These are phyloP conservation scores for Triticum dicoccoides DNA, from an alignment of 176 grass and related monocot genomes.

Conservation along the genomic window DNA sequence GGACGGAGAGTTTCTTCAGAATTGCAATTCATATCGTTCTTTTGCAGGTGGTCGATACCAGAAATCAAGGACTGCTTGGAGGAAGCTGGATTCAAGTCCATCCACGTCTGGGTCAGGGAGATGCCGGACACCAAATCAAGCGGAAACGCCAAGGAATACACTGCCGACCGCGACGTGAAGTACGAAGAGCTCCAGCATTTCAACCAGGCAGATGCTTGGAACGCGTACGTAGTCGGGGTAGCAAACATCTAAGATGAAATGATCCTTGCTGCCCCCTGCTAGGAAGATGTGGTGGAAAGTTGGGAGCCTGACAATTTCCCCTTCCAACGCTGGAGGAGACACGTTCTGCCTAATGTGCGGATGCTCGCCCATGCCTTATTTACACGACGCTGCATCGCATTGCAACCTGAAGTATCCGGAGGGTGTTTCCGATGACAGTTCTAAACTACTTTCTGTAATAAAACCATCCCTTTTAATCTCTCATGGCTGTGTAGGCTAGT, in stretches of 20 bases:
- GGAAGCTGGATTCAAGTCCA: constrained; percentile 76
- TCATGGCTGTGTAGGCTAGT: too few relatives aligned
- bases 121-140: constrained; percentile 70
- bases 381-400: too few relatives aligned
- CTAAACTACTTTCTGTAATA: too few relatives aligned
- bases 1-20: background rate
- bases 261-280: background rate
- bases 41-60: constrained; percentile 77
- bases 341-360: background rate
- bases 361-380: too few relatives aligned
- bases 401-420: too few relatives aligned
- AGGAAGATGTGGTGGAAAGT: background rate
- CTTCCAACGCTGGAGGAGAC: background rate
- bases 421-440: too few relatives aligned
- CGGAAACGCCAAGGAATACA: constrained; percentile 67
- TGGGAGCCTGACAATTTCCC: background rate
- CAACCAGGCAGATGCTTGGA: constrained; percentile 88
- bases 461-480: too few relatives aligned
- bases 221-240: constrained; percentile 75
- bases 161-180: constrained; percentile 62
- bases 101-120: constrained; percentile 71
- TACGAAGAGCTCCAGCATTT: constrained; percentile 67
- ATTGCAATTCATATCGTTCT: background rate
- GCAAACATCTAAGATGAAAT: constrained; percentile 43
- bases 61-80: constrained; percentile 95